Evolutionary conservation across 805 yeast species (phyloP), one percentile per base, ranked within the genome.

Genomic region (Yarrowia osloensis): DNA sequence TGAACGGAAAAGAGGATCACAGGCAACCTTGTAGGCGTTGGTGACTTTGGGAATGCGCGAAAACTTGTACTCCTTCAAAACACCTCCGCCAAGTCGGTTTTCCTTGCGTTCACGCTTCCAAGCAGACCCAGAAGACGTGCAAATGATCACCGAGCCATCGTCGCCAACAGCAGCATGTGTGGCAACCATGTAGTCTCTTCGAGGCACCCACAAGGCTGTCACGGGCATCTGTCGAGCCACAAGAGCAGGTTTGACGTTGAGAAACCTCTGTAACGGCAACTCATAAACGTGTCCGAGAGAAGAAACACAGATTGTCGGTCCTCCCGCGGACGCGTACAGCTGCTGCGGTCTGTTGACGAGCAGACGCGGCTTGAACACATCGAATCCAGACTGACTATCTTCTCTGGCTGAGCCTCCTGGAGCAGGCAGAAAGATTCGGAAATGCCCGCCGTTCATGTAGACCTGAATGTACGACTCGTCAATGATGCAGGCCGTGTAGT

Each of bases 121-220:
- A 0, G 85, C 90, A 24, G 88, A 82, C 0, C 97, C 97, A 59
- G 86, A 85, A 22, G 79, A 75, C 0, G 95, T 88, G 69, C 89
- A 84, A 0, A 93, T 74, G 0, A 92, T 78, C 1, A 90, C 75
- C 0, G 90, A 85, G 0, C 96, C 96, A 72, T 88, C 89, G 19
- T 77, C 79, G 1, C 89, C 84, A 50, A 88, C 81, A 72, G 87
- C 94, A 35, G 89, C 82, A 76, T 91, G 96, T 4, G 78, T 79
- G 57, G 85, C 91, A 67, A 78, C 80, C 81, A 85, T 77, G 70
- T 85, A 87, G 12, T 76, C 74, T 61, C 84, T 84, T 21, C 73
- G 67, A 2, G 74, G 70, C 9, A 68, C 65, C 79, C 79, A 77
- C 4, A 71, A 65, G 11, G 70, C 63, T 7, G 66, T 42, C 2